These are phyloP conservation scores for Syzygium malaccense DNA, from an alignment of 441 rosid species.

Conservation along the genomic window DNA sequence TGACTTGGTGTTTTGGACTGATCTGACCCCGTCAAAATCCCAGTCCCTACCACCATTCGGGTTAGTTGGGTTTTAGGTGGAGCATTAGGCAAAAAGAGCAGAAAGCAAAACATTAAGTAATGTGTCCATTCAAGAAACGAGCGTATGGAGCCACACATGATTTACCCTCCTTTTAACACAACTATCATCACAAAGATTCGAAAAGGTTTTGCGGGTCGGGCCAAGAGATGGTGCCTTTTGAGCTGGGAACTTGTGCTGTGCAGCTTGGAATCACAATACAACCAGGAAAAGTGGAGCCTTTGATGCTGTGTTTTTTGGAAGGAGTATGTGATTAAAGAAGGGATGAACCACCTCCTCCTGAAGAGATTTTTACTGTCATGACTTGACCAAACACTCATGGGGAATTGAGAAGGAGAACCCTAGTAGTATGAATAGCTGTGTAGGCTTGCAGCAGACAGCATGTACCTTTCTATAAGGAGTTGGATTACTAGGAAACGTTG, in stretches of 20 bases:
- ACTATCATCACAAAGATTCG: not conserved
- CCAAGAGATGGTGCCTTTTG: not conserved
- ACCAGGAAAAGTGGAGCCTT: not conserved
- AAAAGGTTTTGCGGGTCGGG: not conserved
- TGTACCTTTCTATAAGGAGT: not conserved
- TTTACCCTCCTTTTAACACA: not conserved
- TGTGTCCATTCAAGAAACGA: not conserved
- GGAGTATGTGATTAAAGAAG: not conserved
- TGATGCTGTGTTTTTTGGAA: not conserved
- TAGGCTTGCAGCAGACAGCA: not conserved
- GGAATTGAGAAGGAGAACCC: not conserved
- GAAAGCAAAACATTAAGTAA: not conserved
- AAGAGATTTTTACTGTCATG: not conserved
- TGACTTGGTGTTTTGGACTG: not conserved
- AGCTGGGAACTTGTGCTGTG: not conserved
- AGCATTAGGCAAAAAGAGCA: not conserved
- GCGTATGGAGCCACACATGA: not conserved
- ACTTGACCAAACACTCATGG: not conserved
- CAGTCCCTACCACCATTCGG: not conserved
- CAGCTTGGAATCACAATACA: not conserved
- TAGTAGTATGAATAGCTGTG: not conserved
- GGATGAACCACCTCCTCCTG: not conserved
- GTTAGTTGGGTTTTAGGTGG: not conserved
- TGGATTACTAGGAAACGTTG: not conserved
- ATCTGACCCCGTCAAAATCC: not conserved